Evolutionary conservation across 129 eudicot species (phyloP).

Genomic region (Flaveria ramosissima): DNA sequence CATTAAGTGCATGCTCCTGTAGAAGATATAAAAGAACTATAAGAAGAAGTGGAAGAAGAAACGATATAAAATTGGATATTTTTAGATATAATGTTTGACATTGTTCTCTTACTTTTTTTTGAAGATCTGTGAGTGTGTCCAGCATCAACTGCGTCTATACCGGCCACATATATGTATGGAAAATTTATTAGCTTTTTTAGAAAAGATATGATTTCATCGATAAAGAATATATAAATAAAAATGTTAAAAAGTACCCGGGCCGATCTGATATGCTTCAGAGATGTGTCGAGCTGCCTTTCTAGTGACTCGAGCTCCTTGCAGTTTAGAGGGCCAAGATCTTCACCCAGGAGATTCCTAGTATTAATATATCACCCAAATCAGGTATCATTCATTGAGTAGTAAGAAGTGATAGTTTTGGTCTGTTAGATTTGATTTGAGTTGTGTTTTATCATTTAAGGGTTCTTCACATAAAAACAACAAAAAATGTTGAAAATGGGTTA

Average conservation of each 20-base stretch:
- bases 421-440: not conserved
- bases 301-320: slow-evolving; percentile 96
- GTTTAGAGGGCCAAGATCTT: slow-evolving; percentile 93
- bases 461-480: not conserved
- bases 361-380: not conserved
- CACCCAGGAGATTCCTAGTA: slow-evolving; percentile 88
- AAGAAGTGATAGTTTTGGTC: not conserved
- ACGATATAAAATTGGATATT: not conserved
- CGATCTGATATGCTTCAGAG: slow-evolving; percentile 88
- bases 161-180: not conserved
- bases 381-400: not conserved
- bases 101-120: slow-evolving; percentile 52
- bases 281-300: slow-evolving; percentile 88
- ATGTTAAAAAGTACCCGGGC: slow-evolving; percentile 56
- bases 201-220: not conserved
- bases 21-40: not conserved
- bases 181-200: not conserved
- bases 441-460: not conserved
- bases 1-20: slow-evolving; percentile 82
- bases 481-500: not conserved
- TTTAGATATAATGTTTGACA: not conserved
- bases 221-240: not conserved
- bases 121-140: slow-evolving; percentile 90
- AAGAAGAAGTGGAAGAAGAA: not conserved
- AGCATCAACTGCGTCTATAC: slow-evolving; percentile 88